Conservation (phyloP, 495 filamentous ascomycete genomes). For the Penicillium desertorum region DNA sequence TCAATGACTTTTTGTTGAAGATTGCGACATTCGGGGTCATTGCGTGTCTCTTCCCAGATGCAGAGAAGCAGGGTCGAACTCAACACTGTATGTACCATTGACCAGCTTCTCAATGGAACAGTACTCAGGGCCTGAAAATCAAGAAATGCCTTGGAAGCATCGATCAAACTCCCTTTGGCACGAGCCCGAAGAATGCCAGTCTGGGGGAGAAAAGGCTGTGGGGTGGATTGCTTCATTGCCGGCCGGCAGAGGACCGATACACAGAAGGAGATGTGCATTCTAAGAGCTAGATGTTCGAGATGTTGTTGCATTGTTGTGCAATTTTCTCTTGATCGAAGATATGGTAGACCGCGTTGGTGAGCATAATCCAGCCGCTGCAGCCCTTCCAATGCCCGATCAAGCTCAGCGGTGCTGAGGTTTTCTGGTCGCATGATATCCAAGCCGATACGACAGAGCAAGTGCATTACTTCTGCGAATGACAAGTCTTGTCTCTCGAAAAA, state of each 20-base stretch:
- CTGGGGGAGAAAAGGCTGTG: conserved; percentile 5
- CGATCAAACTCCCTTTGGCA: conserved; percentile 32
- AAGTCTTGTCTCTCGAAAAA: conserved; percentile 11
- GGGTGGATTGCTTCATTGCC: conserved; percentile 29
- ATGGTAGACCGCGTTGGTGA: conserved; percentile 18
- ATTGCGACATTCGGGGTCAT: conserved; percentile 35
- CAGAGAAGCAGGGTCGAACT: conserved; percentile 41
- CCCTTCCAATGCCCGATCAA: conserved; percentile 20
- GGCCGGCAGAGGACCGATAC: conserved; percentile 37
- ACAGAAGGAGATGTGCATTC: conserved; percentile 36
- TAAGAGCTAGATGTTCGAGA: conserved; percentile 38
- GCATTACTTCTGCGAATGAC: conserved; percentile 35
- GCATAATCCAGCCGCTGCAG: conserved; percentile 28
- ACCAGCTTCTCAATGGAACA: conserved; percentile 38
- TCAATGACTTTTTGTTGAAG: conserved; percentile 39
- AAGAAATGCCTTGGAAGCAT: conserved; percentile 35
- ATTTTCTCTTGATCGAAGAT: conserved; percentile 24
- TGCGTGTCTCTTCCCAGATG: conserved; percentile 41
- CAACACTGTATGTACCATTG: conserved; percentile 41
- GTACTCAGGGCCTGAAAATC: conserved; percentile 38
- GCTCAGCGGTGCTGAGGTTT: conserved; percentile 7
- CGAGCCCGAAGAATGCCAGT: conserved; percentile 23
- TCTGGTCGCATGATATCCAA: conserved; percentile 28
- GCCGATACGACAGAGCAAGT: conserved; percentile 29
- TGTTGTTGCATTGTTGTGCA: conserved; percentile 37